phyloP scores from a whole-genome alignment of 495 filamentous ascomycete species.

The Xylaria intraflava region DNA sequence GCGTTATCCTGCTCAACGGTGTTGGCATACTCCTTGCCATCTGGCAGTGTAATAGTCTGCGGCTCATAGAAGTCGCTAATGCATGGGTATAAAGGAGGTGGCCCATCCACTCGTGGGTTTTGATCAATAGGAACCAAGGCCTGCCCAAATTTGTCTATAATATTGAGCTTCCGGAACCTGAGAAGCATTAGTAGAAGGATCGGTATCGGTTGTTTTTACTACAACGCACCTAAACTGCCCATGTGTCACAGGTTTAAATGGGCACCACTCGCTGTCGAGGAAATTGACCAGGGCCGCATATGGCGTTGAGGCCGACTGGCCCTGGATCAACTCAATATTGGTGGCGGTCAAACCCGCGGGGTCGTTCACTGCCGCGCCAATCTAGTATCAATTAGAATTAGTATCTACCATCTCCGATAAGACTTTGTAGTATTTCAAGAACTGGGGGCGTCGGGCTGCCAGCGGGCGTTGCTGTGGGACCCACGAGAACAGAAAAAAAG shows the following conservation, averaged over 20 bases:
- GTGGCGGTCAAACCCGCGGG: not conserved
- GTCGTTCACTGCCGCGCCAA: not conserved
- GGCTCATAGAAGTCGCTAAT: constrained; percentile 18
- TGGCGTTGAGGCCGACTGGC: constrained; percentile 18
- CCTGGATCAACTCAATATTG: constrained; percentile 1
- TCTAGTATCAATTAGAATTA: too few species aligned
- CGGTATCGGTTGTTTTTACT: not conserved
- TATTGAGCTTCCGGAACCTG: constrained; percentile 43
- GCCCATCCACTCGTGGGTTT: constrained; percentile 17
- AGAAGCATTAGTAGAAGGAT: not conserved
- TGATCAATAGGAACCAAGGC: constrained; percentile 25
- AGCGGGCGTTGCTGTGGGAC: too few species aligned
- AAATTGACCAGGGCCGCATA: constrained; percentile 21
- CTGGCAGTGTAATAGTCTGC: constrained; percentile 17
- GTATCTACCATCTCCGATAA: too few species aligned
- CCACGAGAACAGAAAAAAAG: too few species aligned
- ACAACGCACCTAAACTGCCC: constrained; percentile 32
- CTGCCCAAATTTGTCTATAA: constrained; percentile 40
- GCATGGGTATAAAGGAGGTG: constrained; percentile 26
- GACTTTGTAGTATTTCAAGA: too few species aligned
- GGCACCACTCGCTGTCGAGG: constrained; percentile 14
- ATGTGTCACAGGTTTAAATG: constrained; percentile 39
- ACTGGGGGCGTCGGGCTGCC: too few species aligned
- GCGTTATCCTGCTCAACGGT: constrained; percentile 12
- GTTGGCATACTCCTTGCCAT: constrained; percentile 15